Evolutionary conservation across 1,284 basidiomycete genomes (phyloP), one percentile per base, ranked within the genome.

Genomic region (Ustilago hordei): DNA sequence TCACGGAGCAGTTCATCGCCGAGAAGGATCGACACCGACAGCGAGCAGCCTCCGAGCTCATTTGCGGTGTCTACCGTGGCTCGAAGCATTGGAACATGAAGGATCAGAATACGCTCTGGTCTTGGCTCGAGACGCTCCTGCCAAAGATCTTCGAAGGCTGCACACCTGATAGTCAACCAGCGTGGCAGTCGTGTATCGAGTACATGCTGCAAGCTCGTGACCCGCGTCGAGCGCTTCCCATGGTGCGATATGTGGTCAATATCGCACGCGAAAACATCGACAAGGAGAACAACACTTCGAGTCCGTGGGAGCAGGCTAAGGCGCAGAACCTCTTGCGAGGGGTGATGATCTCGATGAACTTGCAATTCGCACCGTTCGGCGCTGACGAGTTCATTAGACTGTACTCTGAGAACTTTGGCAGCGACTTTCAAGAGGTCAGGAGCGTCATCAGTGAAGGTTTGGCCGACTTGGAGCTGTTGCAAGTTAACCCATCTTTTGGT

Each of bases 41-140:
- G 84, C 90, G 95, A 36, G 94, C 94, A 28, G 92, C 92, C 8
- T 93, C 92, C 58, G 96, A 99, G 88, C 88, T 97, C 36, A 85
- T 98, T 41, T 90, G 91, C 53, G 95, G 95, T 50, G 83, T 93
- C 55, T 60, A 85, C 63, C 79, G 88, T 90, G 95, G 95, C 32
- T 91, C 92, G 13, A 97, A 97, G 87, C 94, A 98, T 85, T 99
- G 96, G 96, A 89, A 91, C 0, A 88, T 89, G 65, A 87, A 87
- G 60, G 88, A 89, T 70, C 89, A 90, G 54, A 87, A 90, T 55
- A 85, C 86, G 55, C 87, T 98, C 4, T 96, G 94, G 95, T 84
- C 88, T 36, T 99, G 96, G 97, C 89, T 93, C 55, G 88, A 88
- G 12, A 87, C 88, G n/a, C 90, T 90, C 50, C 87, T 98, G 34